Percentiles rank a stretch among this genome's conserved stretches.
Evolutionary conservation across 345 rosid species (phyloP).

Genomic region (Nephelium lappaceum): DNA sequence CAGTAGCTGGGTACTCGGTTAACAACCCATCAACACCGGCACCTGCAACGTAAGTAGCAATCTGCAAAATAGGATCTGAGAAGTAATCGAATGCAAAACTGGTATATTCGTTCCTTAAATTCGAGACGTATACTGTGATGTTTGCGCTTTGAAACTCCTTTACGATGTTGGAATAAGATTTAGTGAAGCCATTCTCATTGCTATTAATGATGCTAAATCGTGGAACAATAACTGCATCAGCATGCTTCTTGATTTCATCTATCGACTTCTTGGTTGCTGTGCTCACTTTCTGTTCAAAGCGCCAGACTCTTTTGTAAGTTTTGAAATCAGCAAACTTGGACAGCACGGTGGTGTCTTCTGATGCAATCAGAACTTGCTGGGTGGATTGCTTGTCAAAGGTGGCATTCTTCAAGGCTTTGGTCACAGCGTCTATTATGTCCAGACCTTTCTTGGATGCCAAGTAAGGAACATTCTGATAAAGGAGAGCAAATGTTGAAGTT

Average conservation of each 20-base stretch:
- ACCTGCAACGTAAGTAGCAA: slow-evolving; percentile 61
- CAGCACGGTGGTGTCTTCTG: slow-evolving; percentile 78
- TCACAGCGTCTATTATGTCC: slow-evolving; percentile 53
- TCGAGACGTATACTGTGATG: slow-evolving; percentile 64
- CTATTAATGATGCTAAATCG: slow-evolving; percentile 45
- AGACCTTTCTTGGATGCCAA: slow-evolving; percentile 80
- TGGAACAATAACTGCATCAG: slow-evolving; percentile 56
- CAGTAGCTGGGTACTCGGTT: slow-evolving; percentile 83
- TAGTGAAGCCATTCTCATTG: slow-evolving; percentile 37
- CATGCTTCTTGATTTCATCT: slow-evolving; percentile 70
- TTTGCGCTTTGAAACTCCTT: slow-evolving; percentile 61
- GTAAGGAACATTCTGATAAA: slow-evolving; percentile 78
- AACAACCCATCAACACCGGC: slow-evolving; percentile 62
- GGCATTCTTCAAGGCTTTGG: slow-evolving; percentile 59
- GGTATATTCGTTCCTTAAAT: slow-evolving; percentile 65
- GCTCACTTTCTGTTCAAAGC: slow-evolving; percentile 46
- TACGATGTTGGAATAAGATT: slow-evolving; percentile 44
- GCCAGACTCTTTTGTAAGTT: slow-evolving; percentile 58
- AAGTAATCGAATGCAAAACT: slow-evolving; percentile 67
- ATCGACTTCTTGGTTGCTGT: slow-evolving; percentile 52
- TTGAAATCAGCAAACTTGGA: slow-evolving; percentile 45
- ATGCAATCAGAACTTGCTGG: slow-evolving; percentile 70
- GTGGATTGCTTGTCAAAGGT: slow-evolving; percentile 69
- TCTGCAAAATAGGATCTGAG: slow-evolving; percentile 67
- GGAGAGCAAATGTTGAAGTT: not conserved